Conservation (phyloP, 2,329 filamentous ascomycete species). For the Biscogniauxia mediterranea region DNA sequence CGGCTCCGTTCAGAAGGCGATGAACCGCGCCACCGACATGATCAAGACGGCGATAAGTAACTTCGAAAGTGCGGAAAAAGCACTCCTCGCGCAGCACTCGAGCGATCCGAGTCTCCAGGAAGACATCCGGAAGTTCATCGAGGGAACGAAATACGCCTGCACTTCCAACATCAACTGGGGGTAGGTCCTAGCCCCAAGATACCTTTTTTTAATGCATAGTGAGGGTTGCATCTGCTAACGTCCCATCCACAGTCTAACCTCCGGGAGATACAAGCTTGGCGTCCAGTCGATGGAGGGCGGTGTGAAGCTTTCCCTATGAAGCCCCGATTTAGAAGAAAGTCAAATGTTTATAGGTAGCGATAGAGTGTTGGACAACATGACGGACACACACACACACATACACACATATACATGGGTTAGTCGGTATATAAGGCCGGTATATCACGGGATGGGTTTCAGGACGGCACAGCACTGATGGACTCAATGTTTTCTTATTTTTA, state of each 20-base stretch:
- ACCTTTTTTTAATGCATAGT: background rate
- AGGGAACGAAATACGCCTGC: constrained; percentile 16
- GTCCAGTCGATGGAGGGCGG: background rate
- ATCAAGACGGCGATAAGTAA: constrained; percentile 4
- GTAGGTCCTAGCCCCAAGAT: constrained; percentile 1
- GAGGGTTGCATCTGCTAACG: background rate
- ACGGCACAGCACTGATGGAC: background rate
- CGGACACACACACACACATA: background rate
- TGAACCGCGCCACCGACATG: constrained; percentile 8
- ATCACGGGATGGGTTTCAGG: background rate
- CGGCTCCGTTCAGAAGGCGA: constrained; percentile 14
- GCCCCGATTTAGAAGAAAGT: no score
- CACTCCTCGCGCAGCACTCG: constrained; percentile 6
- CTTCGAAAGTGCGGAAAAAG: constrained; percentile 10
- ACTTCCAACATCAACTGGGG: constrained; percentile 18
- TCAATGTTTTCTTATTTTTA: background rate
- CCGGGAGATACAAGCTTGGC: background rate
- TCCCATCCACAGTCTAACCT: background rate
- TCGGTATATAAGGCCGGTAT: background rate
- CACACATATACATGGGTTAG: background rate
- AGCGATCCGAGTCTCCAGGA: constrained; percentile 3
- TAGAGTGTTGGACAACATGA: background rate
- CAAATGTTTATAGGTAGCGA: background rate
- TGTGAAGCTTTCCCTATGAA: background rate
- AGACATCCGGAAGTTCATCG: constrained; percentile 11